A percentile compares a stretch with the other conserved stretches of the same genome.
Evolutionary conservation across 2,329 filamentous ascomycete species (phyloP).

Genomic region (Xylariales sp.): DNA sequence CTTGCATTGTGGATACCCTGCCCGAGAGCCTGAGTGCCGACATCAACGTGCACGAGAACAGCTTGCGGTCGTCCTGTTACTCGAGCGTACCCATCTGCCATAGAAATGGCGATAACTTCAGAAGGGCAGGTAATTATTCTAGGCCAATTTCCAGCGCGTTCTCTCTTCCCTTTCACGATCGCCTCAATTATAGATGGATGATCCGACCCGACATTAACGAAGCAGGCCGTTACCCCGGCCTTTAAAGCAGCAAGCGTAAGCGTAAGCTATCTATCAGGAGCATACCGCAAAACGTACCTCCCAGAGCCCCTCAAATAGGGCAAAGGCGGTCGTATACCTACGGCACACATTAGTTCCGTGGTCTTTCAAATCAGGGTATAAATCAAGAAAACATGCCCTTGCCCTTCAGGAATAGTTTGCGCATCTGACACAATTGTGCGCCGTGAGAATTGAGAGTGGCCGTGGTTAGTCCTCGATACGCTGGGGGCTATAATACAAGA

Average conservation of each 20-base stretch:
- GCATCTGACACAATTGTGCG: no score
- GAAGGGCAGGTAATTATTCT: conserved; percentile 72
- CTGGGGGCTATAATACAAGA: no score
- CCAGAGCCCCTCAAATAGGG: conserved; percentile 79
- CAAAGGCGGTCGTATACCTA: conserved; percentile 73
- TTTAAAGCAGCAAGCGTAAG: conserved; percentile 35
- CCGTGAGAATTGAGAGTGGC: no score
- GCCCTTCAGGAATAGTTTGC: no score
- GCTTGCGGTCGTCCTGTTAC: conserved; percentile 74
- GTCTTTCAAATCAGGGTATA: no score
- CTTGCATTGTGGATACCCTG: conserved; percentile 80
- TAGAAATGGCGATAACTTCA: conserved; percentile 79
- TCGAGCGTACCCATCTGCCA: conserved; percentile 80
- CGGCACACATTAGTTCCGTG: no score
- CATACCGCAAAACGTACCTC: conserved; percentile 58
- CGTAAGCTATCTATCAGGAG: not conserved
- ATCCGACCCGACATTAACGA: conserved; percentile 67
- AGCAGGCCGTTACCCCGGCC: conserved; percentile 64
- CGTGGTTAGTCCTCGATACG: no score
- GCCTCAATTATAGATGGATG: conserved; percentile 68
- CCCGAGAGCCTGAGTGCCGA: conserved; percentile 80
- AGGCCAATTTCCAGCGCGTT: conserved; percentile 71
- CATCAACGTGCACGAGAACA: conserved; percentile 80
- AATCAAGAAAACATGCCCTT: no score
- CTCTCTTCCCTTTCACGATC: conserved; percentile 77